Conservation (phyloP, 2,329 filamentous ascomycete species). For the Botrytis byssoidea region DNA sequence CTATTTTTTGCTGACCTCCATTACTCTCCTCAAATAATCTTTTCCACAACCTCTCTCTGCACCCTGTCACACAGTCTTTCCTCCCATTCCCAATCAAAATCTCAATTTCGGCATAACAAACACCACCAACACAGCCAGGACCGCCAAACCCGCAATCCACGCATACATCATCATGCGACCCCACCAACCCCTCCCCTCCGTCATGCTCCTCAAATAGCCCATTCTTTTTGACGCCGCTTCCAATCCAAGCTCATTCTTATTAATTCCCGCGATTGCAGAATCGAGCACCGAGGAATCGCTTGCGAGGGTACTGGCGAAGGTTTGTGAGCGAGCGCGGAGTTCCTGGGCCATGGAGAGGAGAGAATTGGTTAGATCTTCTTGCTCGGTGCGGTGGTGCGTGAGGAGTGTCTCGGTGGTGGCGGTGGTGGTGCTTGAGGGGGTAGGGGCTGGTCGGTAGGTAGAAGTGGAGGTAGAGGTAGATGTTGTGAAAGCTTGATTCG, state of each 20-base stretch:
- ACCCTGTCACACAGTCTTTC: neutral
- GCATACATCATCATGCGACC: constrained; percentile 75
- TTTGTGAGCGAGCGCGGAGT: constrained; percentile 71
- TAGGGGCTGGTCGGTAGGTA: constrained; percentile 19
- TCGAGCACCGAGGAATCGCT: constrained; percentile 68
- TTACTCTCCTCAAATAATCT: neutral
- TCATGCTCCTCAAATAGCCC: constrained; percentile 74
- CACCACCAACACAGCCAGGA: constrained; percentile 78
- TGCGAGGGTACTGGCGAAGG: constrained; percentile 71
- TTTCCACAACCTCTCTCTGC: neutral
- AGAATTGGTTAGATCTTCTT: constrained; percentile 77
- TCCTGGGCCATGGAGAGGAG: constrained; percentile 77
- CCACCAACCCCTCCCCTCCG: constrained; percentile 86
- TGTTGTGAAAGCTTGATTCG: constrained; percentile 28
- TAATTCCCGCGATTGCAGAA: constrained; percentile 70
- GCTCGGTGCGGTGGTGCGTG: constrained; percentile 74
- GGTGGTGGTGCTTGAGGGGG: constrained; percentile 48
- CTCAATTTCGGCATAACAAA: constrained; percentile 85
- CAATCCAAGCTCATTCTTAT: constrained; percentile 73
- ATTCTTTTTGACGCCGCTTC: constrained; percentile 74
- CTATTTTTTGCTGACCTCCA: neutral
- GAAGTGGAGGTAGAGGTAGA: constrained; percentile 41
- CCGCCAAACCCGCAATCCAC: constrained; percentile 78
- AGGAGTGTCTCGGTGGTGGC: constrained; percentile 69
- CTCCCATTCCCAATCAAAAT: constrained; percentile 52